Percentiles rank a stretch among this genome's conserved stretches.
Conservation (phyloP, 179 eudicot genomes). For the Beta macrorhiza region DNA sequence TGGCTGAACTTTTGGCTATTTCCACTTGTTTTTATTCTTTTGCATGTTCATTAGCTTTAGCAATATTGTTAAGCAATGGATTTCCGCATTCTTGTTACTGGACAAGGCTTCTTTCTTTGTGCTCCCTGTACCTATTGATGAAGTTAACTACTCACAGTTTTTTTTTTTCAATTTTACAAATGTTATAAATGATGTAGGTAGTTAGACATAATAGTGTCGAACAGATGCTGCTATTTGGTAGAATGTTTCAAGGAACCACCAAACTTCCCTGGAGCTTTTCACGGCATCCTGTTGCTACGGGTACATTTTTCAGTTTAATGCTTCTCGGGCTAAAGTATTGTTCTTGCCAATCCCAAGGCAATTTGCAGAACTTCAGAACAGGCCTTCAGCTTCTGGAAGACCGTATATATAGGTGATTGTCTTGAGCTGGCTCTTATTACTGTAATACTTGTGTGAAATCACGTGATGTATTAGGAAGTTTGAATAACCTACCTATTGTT, state of each 20-base stretch:
- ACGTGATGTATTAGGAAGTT: neutral
- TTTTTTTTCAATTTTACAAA: slow-evolving; percentile 8
- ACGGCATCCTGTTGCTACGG: slow-evolving; percentile 88
- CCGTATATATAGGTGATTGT: slow-evolving; percentile 73
- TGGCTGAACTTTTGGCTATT: neutral
- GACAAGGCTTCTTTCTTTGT: slow-evolving; percentile 1
- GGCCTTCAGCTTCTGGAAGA: slow-evolving; percentile 98
- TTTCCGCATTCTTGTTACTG: neutral
- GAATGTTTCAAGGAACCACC: slow-evolving; percentile 94
- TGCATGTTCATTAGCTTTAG: neutral
- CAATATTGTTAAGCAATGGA: neutral
- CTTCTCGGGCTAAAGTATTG: slow-evolving; percentile 90
- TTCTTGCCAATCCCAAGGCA: slow-evolving; percentile 81
- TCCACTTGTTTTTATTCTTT: neutral
- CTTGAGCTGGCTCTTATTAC: neutral
- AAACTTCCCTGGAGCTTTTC: slow-evolving; percentile 82
- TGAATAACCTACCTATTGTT: neutral
- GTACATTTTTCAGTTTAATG: slow-evolving; percentile 95
- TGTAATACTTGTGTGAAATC: neutral
- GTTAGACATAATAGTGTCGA: slow-evolving; percentile 85
- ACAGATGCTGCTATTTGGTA: slow-evolving; percentile 89
- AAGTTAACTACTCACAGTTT: slow-evolving; percentile 17
- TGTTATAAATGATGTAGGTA: slow-evolving; percentile 44
- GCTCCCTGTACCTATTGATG: neutral
- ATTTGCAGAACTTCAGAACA: slow-evolving; percentile 68